Evolutionary conservation across 129 eudicot species (phyloP).

Genomic region (Saposhnikovia divaricata): DNA sequence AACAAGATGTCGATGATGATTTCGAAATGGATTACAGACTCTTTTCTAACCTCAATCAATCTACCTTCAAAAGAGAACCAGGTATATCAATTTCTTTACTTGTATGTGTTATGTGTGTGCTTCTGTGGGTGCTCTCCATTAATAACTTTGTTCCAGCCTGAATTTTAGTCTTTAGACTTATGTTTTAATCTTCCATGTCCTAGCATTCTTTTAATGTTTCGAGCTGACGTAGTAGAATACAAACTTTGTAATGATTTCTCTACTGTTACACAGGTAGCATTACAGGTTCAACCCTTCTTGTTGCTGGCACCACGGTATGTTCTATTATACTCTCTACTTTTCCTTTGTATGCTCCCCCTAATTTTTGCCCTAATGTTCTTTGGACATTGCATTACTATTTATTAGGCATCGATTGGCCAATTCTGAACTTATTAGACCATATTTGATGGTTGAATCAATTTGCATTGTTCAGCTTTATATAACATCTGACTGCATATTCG

Average conservation of each 20-base stretch:
- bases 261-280: conserved; percentile 57
- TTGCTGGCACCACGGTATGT: conserved; percentile 92
- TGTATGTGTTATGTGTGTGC: background rate
- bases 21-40: conserved; percentile 51
- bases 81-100: conserved; percentile 20
- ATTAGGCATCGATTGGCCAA: background rate
- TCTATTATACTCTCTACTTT: conserved; percentile 9
- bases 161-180: background rate
- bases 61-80: conserved; percentile 64
- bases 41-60: conserved; percentile 80
- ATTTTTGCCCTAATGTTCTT: background rate
- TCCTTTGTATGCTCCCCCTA: no score
- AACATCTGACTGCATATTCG: background rate
- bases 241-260: background rate
- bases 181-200: background rate
- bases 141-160: no score
- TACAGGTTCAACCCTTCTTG: conserved; percentile 67
- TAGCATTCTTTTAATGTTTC: background rate
- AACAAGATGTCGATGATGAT: conserved; percentile 21
- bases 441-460: background rate
- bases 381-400: background rate
- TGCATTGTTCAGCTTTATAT: background rate
- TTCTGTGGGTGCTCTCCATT: no score
- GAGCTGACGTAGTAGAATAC: background rate
- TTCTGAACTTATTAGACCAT: background rate